Percentiles rank a stretch among this genome's conserved stretches.
Evolutionary conservation across 2,329 filamentous ascomycete genomes (phyloP).

Genomic region (Xylariaceae sp.): DNA sequence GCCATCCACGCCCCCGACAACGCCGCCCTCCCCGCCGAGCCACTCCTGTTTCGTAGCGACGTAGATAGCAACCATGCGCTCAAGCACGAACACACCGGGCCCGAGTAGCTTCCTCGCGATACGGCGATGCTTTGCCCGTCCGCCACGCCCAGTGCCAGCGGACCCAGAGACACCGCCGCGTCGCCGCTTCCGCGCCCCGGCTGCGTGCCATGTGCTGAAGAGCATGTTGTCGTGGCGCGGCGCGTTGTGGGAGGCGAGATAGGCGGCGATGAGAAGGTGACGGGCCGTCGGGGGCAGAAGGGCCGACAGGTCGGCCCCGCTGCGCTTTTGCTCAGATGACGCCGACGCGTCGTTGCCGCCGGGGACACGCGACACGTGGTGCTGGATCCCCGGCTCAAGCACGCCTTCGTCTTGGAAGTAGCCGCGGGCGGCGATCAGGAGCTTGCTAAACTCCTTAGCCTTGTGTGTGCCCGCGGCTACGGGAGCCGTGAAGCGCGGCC

Average conservation of each 20-base stretch:
- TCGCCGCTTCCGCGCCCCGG: slow-evolving; percentile 45
- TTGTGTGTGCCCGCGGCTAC: slow-evolving; percentile 67
- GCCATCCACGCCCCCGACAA: slow-evolving; percentile 39
- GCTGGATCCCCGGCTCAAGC: slow-evolving; percentile 58
- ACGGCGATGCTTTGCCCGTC: slow-evolving; percentile 54
- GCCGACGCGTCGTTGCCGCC: too few relatives aligned
- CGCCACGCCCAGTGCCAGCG: slow-evolving; percentile 1
- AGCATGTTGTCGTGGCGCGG: slow-evolving; percentile 65
- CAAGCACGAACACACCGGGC: slow-evolving; percentile 69
- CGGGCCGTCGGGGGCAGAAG: slow-evolving; percentile 68
- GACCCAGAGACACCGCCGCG: slow-evolving; percentile 31
- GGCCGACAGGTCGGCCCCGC: slow-evolving; percentile 42
- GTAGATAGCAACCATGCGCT: slow-evolving; percentile 74
- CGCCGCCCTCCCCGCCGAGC: slow-evolving; percentile 35
- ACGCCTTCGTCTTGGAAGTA: slow-evolving; percentile 69
- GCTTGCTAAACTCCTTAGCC: slow-evolving; percentile 74
- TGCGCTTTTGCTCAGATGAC: background rate
- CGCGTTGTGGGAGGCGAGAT: slow-evolving; percentile 76
- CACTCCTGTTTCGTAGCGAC: slow-evolving; percentile 57
- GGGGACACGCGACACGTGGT: background rate
- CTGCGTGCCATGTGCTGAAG: slow-evolving; percentile 65
- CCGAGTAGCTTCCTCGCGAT: slow-evolving; percentile 72
- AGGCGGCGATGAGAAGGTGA: slow-evolving; percentile 68
- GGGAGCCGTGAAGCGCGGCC: slow-evolving; percentile 78
- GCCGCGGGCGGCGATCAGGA: slow-evolving; percentile 65